These are phyloP conservation scores for Citrullus mucosospermus DNA, from an alignment of 306 rosid species.

Conservation along the genomic window DNA sequence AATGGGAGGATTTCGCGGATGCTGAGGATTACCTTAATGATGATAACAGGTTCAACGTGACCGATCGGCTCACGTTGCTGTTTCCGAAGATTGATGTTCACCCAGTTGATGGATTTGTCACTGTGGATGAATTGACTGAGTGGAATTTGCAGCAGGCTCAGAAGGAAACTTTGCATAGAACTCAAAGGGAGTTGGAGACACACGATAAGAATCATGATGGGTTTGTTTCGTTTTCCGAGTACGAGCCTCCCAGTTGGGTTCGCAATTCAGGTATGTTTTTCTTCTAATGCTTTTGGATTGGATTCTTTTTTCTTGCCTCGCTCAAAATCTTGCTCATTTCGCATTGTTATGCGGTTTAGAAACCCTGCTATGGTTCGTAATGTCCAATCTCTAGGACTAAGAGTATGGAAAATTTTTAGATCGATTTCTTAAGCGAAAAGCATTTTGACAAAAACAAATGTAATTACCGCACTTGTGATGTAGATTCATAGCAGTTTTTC, in stretches of 20 bases:
- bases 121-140: constrained; percentile 54
- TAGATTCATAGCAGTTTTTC: not conserved
- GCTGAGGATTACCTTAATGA: constrained; percentile 82
- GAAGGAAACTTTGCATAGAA: constrained; percentile 58
- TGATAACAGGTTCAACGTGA: constrained; percentile 76
- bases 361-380: not conserved
- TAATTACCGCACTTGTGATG: not conserved
- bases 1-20: constrained; percentile 82
- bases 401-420: not conserved
- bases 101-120: constrained; percentile 50
- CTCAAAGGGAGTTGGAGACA: constrained; percentile 70
- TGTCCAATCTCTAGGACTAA: not conserved
- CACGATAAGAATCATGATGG: constrained; percentile 80
- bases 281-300: not conserved
- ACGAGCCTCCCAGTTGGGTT: constrained; percentile 82
- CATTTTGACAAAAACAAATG: not conserved
- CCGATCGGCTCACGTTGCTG: constrained; percentile 38
- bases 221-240: constrained; percentile 69
- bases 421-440: not conserved
- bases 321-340: not conserved
- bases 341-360: not conserved
- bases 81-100: constrained; percentile 72
- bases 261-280: constrained; percentile 39
- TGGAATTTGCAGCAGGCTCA: constrained; percentile 72
- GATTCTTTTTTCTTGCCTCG: not conserved